Evolutionary conservation across 1,284 basidiomycete species (phyloP).

Genomic region (Boletellus sp.): DNA sequence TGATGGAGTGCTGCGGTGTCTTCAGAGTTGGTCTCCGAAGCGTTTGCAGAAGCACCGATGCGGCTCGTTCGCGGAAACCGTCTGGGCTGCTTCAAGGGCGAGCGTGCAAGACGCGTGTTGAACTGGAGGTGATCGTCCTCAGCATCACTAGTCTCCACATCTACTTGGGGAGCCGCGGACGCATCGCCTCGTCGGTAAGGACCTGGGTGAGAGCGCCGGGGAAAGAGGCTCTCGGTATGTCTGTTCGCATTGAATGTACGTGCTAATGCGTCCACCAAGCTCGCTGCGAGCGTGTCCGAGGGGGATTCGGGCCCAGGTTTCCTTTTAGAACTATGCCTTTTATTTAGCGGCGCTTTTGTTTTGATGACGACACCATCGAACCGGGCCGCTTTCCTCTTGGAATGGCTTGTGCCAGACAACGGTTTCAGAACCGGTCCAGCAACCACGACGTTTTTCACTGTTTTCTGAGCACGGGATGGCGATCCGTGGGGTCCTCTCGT

Average conservation of each 20-base stretch:
- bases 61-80: not conserved
- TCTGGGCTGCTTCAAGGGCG: constrained; percentile 7
- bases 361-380: constrained; percentile 25
- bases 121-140: constrained; percentile 17
- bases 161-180: constrained; percentile 15
- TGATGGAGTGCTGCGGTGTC: not conserved
- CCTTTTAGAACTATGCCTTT: not conserved
- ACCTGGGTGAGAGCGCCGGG: not conserved
- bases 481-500: not conserved
- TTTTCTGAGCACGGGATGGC: not conserved
- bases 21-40: constrained; percentile 18
- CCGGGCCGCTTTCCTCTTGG: constrained; percentile 13
- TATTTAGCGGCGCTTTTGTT: constrained; percentile 4
- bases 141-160: constrained; percentile 16
- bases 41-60: not conserved
- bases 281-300: constrained; percentile 3
- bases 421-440: not conserved
- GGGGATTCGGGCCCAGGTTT: not conserved
- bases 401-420: not conserved
- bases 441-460: not conserved
- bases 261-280: constrained; percentile 26
- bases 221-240: not conserved
- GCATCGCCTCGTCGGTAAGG: not conserved
- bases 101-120: constrained; percentile 15
- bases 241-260: constrained; percentile 29